phyloP scores from a whole-genome alignment of 2,329 filamentous ascomycete species.

The Ceratocystis eucalypticola region DNA sequence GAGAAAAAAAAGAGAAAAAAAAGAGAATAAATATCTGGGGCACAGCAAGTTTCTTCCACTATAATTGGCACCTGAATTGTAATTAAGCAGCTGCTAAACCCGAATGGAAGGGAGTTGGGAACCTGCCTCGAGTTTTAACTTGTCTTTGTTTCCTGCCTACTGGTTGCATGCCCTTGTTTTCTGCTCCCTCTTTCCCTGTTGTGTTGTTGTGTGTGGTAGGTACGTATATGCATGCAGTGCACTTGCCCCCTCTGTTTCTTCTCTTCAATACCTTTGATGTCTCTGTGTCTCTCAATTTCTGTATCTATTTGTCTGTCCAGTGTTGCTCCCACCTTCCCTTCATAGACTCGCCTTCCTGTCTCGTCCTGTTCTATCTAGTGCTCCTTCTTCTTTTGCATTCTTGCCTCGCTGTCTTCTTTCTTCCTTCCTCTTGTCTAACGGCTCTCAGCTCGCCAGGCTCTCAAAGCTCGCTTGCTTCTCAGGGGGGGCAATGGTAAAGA shows the following conservation, averaged over 20 bases:
- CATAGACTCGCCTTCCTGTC: neutral
- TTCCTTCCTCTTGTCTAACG: slow-evolving; percentile 1
- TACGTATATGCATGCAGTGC: neutral
- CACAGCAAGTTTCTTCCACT: neutral
- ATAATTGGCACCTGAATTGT: neutral
- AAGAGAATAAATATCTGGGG: neutral
- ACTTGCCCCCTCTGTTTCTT: neutral
- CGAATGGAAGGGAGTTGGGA: neutral
- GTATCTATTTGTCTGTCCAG: neutral
- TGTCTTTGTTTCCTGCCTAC: neutral
- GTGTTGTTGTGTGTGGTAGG: neutral
- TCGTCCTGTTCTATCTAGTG: neutral
- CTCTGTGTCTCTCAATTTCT: too few species aligned
- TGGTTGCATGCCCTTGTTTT: neutral
- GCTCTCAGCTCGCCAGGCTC: neutral
- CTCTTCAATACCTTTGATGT: neutral
- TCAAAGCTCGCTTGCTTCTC: neutral
- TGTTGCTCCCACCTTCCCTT: neutral
- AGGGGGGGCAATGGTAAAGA: neutral
- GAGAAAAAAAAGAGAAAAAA: neutral
- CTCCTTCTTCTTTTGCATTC: neutral
- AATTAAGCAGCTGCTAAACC: slow-evolving; percentile 9
- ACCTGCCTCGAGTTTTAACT: neutral
- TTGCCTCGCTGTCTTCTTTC: neutral
- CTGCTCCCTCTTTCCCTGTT: neutral